Base-by-base conservation (phyloP, 352 stramenopile species). In the Phytophthora capsici region DNA sequence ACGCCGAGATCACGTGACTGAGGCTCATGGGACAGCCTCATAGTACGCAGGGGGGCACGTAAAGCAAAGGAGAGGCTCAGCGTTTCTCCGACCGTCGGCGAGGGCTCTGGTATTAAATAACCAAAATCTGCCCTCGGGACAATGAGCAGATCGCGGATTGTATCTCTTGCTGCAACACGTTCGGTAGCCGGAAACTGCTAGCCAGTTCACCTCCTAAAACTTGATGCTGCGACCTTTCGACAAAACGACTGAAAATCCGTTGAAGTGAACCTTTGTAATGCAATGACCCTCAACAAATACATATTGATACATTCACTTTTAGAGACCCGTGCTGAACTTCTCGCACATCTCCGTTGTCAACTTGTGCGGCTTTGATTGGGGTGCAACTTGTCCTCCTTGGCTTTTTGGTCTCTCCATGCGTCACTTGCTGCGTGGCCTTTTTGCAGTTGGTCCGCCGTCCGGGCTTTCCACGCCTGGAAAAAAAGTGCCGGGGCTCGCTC, bases 371-470 rank as follows among this genome's bases (percentile, higher is more conserved):
- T 34, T 60, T 56, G 63, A 66, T 54, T 48, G 46, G 62, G 41
- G 13, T 49, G 48, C 53, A 59, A 71, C 63, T 71, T 71, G 63
- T 62, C 63, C 62, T 67, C 51, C 7, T 49, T 14, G 48, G 22
- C 17, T 13, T 36, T 43, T 36, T 50, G 32, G 38, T 34, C 44
- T 50, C 38, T 6, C 26, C 26, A 37, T 43, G 20, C 34, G 34
- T 51, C 47, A 13, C 28, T 54, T 13, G 30, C 44, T 60, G 38
- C 62, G 53, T 57, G 63, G 49, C 38, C 63, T 62, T 71, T 71
- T 71, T 71, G 50, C 51, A 64, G 30, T 72, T 69, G 57, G 64
- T 72, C 64, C 64, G 52, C 64, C 58, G 64, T 36, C 43, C 36
- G 17, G 51, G 34, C 65, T 65, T 54, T 69, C 57, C 45, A 44